Base-by-base conservation (phyloP, 140 eudicot species). In the Cichorium intybus region DNA sequence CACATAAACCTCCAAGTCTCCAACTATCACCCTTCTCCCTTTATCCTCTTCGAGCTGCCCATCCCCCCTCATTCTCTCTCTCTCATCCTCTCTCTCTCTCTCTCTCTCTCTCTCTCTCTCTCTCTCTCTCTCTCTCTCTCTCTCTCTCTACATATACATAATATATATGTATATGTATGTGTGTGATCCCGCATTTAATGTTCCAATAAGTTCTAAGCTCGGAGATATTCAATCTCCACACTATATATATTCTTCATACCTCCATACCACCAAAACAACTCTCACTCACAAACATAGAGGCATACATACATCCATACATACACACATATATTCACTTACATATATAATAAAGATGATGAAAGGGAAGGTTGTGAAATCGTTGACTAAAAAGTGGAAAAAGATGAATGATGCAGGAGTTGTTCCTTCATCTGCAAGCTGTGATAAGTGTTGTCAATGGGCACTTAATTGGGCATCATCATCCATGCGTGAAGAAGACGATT, bases 361-460 rank as follows among this genome's bases (percentile, higher is more conserved):
- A 16, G 81, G 81, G 6, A 83, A 80, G 51, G 72, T 55, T 59
- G 48, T 87, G 15, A 86, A 73, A 68, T 71, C 81, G 52, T 81
- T 86, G 73, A 46, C 64, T 26, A 90, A 76, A 68, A 86, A 81
- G 79, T 77, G 93, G 83, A 68, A 71, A 64, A 84, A 75, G 74
- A 69, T 66, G 78, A 84, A 83, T 11, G 61, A 65, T 33, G 83
- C 79, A 64, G 77, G 48, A 51, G 22, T 71, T 65, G 76, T 86
- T 73, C 79, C 78, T 33, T 67, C 70, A 15, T 58, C 78, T 48
- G 57, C 69, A 58, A 71, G 48, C 27, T 75, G 87, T 45, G 89
- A 81, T 23, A 73, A 37, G 54, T 90, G 97, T 69, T 81, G 89
- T 46, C 75, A 77, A 72, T 86, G 89, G 89, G 76, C 79, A 34